Conservation (phyloP, 2,329 filamentous ascomycete genomes). For the Fonsecaea monophora region DNA sequence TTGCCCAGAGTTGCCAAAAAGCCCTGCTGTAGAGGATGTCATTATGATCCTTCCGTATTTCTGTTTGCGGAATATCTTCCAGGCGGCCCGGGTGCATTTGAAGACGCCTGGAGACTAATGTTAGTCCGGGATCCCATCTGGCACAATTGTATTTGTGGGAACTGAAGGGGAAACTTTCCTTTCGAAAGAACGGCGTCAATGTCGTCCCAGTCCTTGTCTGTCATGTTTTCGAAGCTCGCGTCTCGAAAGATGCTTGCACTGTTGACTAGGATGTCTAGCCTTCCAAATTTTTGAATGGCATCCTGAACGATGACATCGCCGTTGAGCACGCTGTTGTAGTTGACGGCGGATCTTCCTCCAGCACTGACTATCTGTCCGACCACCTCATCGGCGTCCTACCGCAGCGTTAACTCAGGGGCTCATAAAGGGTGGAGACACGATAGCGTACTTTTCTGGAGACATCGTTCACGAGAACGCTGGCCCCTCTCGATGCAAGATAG, state of each 20-base stretch:
- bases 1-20: conserved; percentile 96
- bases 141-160: too few relatives aligned
- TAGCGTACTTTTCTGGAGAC: conserved; percentile 57
- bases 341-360: conserved; percentile 94
- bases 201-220: conserved; percentile 94
- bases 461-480: conserved; percentile 96
- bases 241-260: conserved; percentile 96
- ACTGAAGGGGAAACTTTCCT: conserved; percentile 54
- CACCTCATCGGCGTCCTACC: conserved; percentile 65
- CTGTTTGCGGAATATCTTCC: conserved; percentile 98
- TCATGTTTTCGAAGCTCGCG: conserved; percentile 98
- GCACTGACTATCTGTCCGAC: conserved; percentile 68
- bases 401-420: conserved; percentile 56
- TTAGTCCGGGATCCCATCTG: too few relatives aligned
- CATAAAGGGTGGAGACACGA: conserved; percentile 73
- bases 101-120: conserved; percentile 62
- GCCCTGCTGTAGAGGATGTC: conserved; percentile 89
- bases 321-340: conserved; percentile 84
- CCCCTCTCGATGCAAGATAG: conserved; percentile 91
- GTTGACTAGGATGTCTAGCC: conserved; percentile 95
- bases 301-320: conserved; percentile 89
- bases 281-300: conserved; percentile 60
- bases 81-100: conserved; percentile 92
- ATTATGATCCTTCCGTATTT: conserved; percentile 98
- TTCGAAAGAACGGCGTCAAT: conserved; percentile 91